Base-by-base conservation (phyloP, 1,139 yeast species). In the Protomyces arabidopsidicola region DNA sequence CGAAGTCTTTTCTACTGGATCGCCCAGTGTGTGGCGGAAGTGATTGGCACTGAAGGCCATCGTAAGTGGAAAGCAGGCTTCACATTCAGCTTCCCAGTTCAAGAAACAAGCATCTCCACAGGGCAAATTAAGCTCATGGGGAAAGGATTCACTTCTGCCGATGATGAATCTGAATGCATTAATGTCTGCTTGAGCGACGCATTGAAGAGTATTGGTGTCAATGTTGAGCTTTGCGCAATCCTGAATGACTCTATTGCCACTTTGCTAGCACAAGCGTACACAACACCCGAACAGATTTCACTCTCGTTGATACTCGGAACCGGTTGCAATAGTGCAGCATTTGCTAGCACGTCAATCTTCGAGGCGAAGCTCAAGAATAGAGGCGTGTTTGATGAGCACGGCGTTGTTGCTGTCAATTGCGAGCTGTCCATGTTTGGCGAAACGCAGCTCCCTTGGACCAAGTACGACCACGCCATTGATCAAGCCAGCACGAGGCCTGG, bases 161-260 rank as follows among this genome's bases (percentile, higher is more conserved):
- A 87, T 55, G 84, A 86, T 51, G 90, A 87, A 60, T 80, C 85
- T 75, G 22, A 10, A 5, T 96, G 90, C 71, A 85, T 90, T 53
- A 91, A 87, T 61, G 77, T 75, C 27, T 78, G 81, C 53, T 76
- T 87, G 64, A 82, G 87, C 68, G 88, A 84, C 72, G 80, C 81
- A 53, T 72, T 60, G 9, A n/a, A 0, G 14, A 36, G 35, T 66
- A 71, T 87, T 59, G 85, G 85, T 65, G 72, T 74, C 9, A 76
- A 76, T 61, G 89, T 89, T 45, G 75, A 78, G 45, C 86, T 89
- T 51, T 87, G 84, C 24, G 97, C 97, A 0, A 80, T 90, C 67
- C 91, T 95, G 45, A 90, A 90, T 72, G 97, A 90, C 73, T 88
- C 96, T 1, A 91, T 87, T 18, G 96, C 97, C 35, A 87, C 96